These are phyloP conservation scores for Xylaria sp. DNA, from an alignment of 2,329 filamentous ascomycete species.

Conservation along the genomic window DNA sequence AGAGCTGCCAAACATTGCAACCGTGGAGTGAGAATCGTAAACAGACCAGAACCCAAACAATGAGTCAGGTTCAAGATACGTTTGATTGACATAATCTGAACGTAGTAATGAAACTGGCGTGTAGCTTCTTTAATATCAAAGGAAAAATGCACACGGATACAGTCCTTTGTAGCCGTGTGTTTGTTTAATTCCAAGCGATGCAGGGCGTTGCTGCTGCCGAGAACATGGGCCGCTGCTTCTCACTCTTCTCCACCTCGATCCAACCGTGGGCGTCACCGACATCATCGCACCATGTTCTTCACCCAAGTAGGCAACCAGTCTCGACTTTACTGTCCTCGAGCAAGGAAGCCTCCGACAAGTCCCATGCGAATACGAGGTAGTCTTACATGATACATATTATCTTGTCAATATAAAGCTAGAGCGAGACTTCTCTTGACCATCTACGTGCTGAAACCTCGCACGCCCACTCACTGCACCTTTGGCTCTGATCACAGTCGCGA, in stretches of 20 bases:
- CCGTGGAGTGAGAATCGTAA: neutral
- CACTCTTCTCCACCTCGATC: conserved; percentile 1
- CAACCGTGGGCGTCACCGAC: neutral
- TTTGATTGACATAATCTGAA: neutral
- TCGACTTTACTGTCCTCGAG: neutral
- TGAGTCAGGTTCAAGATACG: neutral
- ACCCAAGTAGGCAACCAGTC: conserved; percentile 10
- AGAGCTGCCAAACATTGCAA: neutral
- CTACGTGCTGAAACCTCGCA: no score
- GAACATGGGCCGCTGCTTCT: neutral
- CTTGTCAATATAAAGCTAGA: neutral
- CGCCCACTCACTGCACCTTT: no score
- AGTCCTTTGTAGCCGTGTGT: neutral
- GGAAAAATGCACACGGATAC: no score
- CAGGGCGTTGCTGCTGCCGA: neutral
- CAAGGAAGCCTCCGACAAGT: neutral
- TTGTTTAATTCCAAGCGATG: neutral
- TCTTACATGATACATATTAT: neutral
- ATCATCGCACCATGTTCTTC: conserved; percentile 11
- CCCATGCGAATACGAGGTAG: neutral
- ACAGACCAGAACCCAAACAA: neutral
- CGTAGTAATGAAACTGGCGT: neutral
- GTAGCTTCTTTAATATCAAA: neutral
- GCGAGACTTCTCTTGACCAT: neutral
- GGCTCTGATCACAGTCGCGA: neutral